Base-by-base conservation (phyloP, 345 rosid genomes). In the Gossypium bickii region DNA sequence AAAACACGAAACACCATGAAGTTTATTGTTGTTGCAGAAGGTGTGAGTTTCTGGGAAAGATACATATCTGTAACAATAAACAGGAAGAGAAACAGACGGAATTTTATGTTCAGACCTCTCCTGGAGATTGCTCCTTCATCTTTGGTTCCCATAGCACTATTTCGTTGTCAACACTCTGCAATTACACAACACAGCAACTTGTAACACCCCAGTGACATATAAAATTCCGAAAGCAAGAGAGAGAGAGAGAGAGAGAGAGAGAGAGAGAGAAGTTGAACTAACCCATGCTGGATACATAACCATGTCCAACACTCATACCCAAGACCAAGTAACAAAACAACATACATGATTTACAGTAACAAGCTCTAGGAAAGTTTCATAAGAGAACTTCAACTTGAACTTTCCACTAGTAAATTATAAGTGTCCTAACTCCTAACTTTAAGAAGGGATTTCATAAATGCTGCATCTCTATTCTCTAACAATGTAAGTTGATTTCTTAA, bases 81-180 rank as follows among this genome's bases (percentile, higher is more conserved):
- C 62, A 70, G 8, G 4, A 45, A 53, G 13, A 48, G 61, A 52
- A 66, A 68, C 18, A 51, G 15, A 58, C 1, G 11, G 22, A 17
- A 17, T 7, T n/a, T 47, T 67, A 69, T 75, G 63, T 73, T 60
- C 82, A 76, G 73, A 94, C 98, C 97, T 94, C 98, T 62, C 98
- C 97, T 25, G 98, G 98, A 78, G 98, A 94, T 78, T 92, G 96
- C 78, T 94, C 98, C 85, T 92, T 92, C 87, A 87, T 86, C 83
- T 87, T 87, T 47, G 98, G 97, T 81, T 91, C 97, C 97, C 98
- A 94, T 74, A 92, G 83, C 78, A 89, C 85, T 80, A 95, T 91
- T 83, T 95, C 99, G 53, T 91, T 95, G 87, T 95, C 99, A 38
- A 95, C 98, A 80, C 99, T 94, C 99, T 95, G 85, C 79, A 84